A percentile compares a stretch with the other conserved stretches of the same genome.
phyloP scores from a whole-genome alignment of 129 eudicot species.

The Flaveria sonorensis region DNA sequence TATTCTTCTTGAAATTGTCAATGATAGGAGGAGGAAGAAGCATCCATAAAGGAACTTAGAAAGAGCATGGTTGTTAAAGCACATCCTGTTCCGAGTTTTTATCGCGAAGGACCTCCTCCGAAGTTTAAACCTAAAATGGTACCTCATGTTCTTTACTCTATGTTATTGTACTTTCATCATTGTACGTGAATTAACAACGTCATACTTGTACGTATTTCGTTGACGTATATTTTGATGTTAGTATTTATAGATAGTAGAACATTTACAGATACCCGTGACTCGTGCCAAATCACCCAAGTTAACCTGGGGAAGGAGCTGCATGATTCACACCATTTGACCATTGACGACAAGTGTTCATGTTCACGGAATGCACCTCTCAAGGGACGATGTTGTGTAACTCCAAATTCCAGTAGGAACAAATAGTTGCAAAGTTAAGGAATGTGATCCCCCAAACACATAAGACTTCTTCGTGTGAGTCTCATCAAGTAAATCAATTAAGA shows the following conservation, averaged over 20 bases:
- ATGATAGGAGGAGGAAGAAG: conserved; percentile 81
- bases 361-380: conserved; percentile 43
- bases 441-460: conserved; percentile 1
- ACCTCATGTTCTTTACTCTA: conserved; percentile 2
- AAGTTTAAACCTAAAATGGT: conserved; percentile 92
- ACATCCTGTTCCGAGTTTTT: conserved; percentile 85
- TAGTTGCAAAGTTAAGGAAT: conserved; percentile 25
- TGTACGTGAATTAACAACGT: background rate
- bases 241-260: background rate
- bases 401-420: conserved; percentile 34
- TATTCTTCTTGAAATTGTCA: background rate
- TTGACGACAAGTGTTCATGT: conserved; percentile 44
- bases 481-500: background rate
- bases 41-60: conserved; percentile 69
- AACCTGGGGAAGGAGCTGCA: conserved; percentile 65
- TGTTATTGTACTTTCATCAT: background rate
- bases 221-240: background rate
- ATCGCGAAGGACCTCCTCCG: conserved; percentile 86
- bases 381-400: conserved; percentile 46
- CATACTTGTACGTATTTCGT: background rate
- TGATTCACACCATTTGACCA: conserved; percentile 42
- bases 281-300: conserved; percentile 85
- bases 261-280: conserved; percentile 62
- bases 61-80: conserved; percentile 75
- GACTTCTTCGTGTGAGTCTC: conserved; percentile 14